Conservation (phyloP, 345 rosid species). For the Fremontodendron californicum region DNA sequence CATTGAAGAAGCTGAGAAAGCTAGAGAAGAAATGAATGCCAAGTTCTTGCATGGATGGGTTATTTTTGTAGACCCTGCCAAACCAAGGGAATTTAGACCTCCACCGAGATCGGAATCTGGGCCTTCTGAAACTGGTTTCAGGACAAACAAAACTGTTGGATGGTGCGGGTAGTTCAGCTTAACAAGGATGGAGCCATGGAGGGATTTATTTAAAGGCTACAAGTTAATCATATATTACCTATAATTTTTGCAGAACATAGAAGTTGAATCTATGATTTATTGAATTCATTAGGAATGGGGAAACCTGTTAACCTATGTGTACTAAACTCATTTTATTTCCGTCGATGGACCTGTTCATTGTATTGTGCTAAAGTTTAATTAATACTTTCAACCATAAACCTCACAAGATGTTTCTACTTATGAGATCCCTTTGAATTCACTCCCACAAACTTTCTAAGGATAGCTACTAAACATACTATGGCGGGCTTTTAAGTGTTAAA, state of each 20-base stretch:
- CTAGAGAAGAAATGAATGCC: conserved; percentile 3
- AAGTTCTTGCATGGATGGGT: conserved; percentile 1
- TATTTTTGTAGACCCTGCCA: background rate
- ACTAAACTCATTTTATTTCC: background rate
- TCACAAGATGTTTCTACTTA: too few species aligned
- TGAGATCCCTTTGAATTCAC: too few species aligned
- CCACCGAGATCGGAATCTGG: background rate
- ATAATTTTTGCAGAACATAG: background rate
- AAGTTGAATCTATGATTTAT: background rate
- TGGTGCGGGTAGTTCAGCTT: background rate
- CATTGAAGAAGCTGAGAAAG: conserved; percentile 2
- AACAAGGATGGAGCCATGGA: background rate
- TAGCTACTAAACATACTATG: too few species aligned
- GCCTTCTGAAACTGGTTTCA: background rate
- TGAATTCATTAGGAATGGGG: background rate
- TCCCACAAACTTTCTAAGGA: too few species aligned
- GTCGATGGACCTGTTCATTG: background rate
- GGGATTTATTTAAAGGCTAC: background rate
- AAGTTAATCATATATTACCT: background rate
- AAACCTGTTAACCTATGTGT: background rate
- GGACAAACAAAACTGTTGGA: background rate
- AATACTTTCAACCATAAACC: too few species aligned
- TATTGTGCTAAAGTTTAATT: background rate
- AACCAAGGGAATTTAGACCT: background rate
- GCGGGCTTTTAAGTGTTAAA: too few species aligned